Base-by-base conservation (phyloP, 1,139 yeast species). In the Ogataea hybrid region DNA sequence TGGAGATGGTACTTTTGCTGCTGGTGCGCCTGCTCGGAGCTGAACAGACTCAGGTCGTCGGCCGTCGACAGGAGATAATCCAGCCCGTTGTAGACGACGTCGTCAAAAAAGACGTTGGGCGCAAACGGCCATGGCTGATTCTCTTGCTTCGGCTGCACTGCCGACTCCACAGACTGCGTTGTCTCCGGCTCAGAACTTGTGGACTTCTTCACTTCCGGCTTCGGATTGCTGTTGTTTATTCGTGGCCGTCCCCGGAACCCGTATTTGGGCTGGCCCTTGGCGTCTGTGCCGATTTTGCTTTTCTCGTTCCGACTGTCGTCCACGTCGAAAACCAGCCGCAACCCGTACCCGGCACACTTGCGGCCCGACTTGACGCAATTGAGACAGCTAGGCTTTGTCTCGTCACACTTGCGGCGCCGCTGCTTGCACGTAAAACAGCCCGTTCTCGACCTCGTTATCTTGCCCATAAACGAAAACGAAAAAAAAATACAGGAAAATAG, bases 361-460 rank as follows among this genome's bases (percentile, higher is more conserved):
- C 74, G 57, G 3, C 72, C 73, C 4, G 73, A 64, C 33, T 65
- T 70, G 12, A 61, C 33, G 57, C 84, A 79, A 56, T 77, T 77
- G 23, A 64, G 62, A 58, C 84, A 79, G 12, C 53, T 49, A 1
- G 84, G 84, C 51, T 73, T 75, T 0, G 66, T 62, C 51, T 79
- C 80, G 56, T 77, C 83, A 56, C 84, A 79, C 46, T 79, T 79
- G 38, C 76, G 60, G 43, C 75, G 69, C 44, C 78, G 65, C 33
- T 49, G 51, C 28, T 71, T 71, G 53, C 77, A 72, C 3, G 74
- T 58, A 35, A 57, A 70, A 46, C 80, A 74, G 0, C 79, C 80
- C 3, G 73, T 72, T 50, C 79, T 58, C 7, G 75, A 77, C 44
- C 79, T 56, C 2, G 68, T 69, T 8, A 72, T 68, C 53, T 70